Base-by-base conservation (phyloP, 169 alveolate genomes). In the Cryptosporidium ubiquitum region DNA sequence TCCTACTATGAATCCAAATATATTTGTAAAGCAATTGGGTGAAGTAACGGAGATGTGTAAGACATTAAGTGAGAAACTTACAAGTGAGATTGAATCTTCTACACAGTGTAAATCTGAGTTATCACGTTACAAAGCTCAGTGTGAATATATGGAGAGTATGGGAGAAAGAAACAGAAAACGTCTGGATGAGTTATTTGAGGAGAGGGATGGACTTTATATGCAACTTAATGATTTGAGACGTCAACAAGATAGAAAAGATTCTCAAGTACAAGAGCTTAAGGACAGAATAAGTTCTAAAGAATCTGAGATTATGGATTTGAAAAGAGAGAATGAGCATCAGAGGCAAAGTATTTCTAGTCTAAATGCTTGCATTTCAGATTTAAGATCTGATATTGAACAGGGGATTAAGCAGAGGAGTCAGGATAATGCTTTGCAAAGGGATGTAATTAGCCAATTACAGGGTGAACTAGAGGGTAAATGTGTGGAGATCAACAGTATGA, bases 371-470 rank as follows among this genome's bases (percentile, higher is more conserved):
- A 58, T 79, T 42, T 20, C 44, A 12, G 89, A 66, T 20, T 29
- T 79, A 29, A 79, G 58, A 29, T 23, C 55, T 39, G 89, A 79
- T 14, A 79, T 79, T 39, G 89, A 79, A 26, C 55, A 58, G 37
- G 49, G 42, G 20, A 79, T 79, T 3, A 79, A 79, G 26, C 89
- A 79, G 47, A 79, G 68, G 69, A 64, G 64, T n/a, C 89, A 79
- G 49, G 89, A 79, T n/a, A 79, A 79, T 64, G 75, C 89, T 7
- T 47, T 79, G 39, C 74, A 79, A 16, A 79, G 89, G 51, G 89
- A 79, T n/a, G 16, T 79, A 33, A 79, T 79, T 16, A 61, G 79
- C 33, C 73, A 79, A 26, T 40, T 79, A 40, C 89, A 79, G 26
- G 89, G 69, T 0, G 89, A 79, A 44, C 16, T 79, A 6, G 79